phyloP scores from a whole-genome alignment of 2,329 filamentous ascomycete species.

The Byssothecium circinans region DNA sequence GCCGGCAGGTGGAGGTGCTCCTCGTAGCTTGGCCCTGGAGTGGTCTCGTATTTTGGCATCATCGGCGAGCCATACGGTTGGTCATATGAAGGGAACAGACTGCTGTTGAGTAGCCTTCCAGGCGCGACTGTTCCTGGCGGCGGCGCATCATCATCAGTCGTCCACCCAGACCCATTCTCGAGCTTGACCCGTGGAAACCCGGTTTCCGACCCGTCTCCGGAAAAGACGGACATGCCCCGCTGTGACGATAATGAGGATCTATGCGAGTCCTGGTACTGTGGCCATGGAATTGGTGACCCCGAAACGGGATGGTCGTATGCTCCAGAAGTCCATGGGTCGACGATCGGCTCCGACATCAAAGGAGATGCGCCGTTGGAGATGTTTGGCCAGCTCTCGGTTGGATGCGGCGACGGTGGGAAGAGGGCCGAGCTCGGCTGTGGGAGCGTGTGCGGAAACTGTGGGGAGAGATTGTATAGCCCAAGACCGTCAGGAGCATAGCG shows the following conservation, averaged over 20 bases:
- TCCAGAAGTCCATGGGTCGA: constrained; percentile 36
- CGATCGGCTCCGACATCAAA: constrained; percentile 30
- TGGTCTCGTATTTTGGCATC: constrained; percentile 23
- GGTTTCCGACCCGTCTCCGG: constrained; percentile 34
- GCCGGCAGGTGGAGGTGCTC: constrained; percentile 8
- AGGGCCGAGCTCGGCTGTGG: constrained; percentile 15
- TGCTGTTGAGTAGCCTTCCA: constrained; percentile 25
- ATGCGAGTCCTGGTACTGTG: constrained; percentile 31
- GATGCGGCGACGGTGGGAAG: constrained; percentile 40
- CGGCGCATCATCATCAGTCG: constrained; percentile 23
- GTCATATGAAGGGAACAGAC: constrained; percentile 24
- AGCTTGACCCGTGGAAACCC: constrained; percentile 32
- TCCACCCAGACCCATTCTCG: constrained; percentile 30
- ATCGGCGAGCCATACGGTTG: constrained; percentile 24
- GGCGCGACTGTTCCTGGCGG: constrained; percentile 37
- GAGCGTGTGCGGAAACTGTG: constrained; percentile 15
- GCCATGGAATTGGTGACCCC: constrained; percentile 36
- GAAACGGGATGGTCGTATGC: constrained; percentile 38
- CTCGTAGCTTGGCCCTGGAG: constrained; percentile 16
- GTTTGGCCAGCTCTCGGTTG: constrained; percentile 38
- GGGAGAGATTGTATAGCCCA: constrained; percentile 38
- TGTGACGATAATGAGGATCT: constrained; percentile 39
- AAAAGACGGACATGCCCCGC: constrained; percentile 38
- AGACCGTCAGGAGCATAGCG: constrained; percentile 34
- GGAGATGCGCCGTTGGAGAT: constrained; percentile 32